phyloP scores from a whole-genome alignment of 2,329 filamentous ascomycete genomes.

The Venturia oleaginea region DNA sequence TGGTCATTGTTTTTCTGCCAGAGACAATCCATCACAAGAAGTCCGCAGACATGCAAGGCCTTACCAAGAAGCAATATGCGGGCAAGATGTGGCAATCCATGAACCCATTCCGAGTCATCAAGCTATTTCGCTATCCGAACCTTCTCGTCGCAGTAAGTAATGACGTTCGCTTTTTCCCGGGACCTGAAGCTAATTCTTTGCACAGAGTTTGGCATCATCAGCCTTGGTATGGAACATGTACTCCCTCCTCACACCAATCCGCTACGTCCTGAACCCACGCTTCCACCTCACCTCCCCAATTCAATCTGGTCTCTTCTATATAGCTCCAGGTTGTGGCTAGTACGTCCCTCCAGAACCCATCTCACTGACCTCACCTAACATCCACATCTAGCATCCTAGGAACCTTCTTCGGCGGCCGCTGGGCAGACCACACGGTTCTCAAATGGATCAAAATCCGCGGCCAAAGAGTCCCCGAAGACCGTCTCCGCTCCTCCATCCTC shows the following conservation, averaged over 20 bases:
- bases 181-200: background rate
- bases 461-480: constrained; percentile 57
- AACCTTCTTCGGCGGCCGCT: constrained; percentile 63
- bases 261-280: constrained; percentile 65
- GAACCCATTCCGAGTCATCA: constrained; percentile 56
- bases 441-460: constrained; percentile 55
- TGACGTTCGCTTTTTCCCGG: constrained; percentile 14
- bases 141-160: constrained; percentile 46
- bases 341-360: background rate
- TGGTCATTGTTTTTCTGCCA: constrained; percentile 58
- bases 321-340: constrained; percentile 64
- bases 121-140: constrained; percentile 60
- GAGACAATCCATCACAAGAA: constrained; percentile 63
- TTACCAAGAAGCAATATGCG: constrained; percentile 41
- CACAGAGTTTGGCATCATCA: constrained; percentile 46
- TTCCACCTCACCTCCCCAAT: constrained; percentile 59
- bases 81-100: constrained; percentile 52
- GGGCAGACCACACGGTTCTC: constrained; percentile 58
- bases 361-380: background rate
- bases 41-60: constrained; percentile 51
- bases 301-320: constrained; percentile 62
- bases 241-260: constrained; percentile 57
- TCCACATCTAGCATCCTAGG: constrained; percentile 39
- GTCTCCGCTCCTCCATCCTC: constrained; percentile 45
- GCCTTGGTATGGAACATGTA: constrained; percentile 71